phyloP scores from a whole-genome alignment of 75 land plant genomes.

The Cunninghamia lanceolata region DNA sequence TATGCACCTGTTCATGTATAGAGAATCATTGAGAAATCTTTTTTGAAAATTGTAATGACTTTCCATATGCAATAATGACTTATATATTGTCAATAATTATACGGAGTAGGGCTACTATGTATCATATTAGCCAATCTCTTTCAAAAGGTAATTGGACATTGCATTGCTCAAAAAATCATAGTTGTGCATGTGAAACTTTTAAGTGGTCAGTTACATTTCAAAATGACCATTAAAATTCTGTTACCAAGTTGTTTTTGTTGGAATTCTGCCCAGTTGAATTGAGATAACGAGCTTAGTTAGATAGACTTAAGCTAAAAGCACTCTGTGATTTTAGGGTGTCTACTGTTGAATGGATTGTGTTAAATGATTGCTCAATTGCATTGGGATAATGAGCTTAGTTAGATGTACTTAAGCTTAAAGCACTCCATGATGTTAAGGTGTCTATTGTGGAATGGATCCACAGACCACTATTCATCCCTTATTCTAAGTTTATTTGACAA shows the following conservation, averaged over 20 bases:
- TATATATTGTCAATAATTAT: too few relatives aligned
- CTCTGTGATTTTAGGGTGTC: neutral
- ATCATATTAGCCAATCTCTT: neutral
- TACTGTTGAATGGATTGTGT: neutral
- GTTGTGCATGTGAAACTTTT: neutral
- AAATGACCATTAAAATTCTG: neutral
- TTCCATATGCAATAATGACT: neutral
- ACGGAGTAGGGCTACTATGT: neutral
- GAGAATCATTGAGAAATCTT: too few relatives aligned
- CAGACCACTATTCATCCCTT: neutral
- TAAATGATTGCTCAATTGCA: neutral
- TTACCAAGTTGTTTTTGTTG: neutral
- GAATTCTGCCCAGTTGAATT: too few relatives aligned
- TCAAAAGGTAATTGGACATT: neutral
- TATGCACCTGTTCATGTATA: too few relatives aligned
- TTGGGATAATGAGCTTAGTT: neutral
- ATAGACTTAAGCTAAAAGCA: too few relatives aligned
- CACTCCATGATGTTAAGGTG: neutral
- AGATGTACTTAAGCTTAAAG: neutral
- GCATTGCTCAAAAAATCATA: neutral
- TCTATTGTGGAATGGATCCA: neutral
- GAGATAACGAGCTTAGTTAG: too few relatives aligned
- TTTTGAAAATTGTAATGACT: neutral
- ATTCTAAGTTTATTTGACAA: too few relatives aligned
- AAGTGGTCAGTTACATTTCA: neutral